Evolutionary conservation across 495 filamentous ascomycete genomes (phyloP), one percentile per base, ranked within the genome.

Genomic region (Bacidia rubella): DNA sequence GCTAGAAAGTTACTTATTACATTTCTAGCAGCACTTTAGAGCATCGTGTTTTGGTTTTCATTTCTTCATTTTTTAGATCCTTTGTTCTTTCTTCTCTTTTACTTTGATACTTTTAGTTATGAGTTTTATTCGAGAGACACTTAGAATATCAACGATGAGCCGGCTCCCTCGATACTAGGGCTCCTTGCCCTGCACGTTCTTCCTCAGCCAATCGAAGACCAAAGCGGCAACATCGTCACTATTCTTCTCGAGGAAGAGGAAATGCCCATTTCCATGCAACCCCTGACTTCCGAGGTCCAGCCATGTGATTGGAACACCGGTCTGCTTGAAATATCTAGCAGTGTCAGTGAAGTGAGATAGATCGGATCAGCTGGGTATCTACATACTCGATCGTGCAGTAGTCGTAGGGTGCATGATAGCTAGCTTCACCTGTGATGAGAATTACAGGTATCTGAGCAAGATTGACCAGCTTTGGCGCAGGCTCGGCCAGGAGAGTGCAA

Each of bases 221-320:
- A 64, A 49, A 9, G 48, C 59, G 1, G 74, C 75, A 49, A 78
- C 68, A 3, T 65, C 57, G 46, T 73, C 63, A 56, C 70, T 81
- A 49, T 81, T 82, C 67, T 70, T 76, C 66, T 82, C 78, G 56
- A 81, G 62, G 54, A 79, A 78, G 48, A 74, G 65, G 60, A 81
- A 68, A 61, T 81, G 77, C 10, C 72, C 78, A 59, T 82, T 81
- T 1, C 80, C 78, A 27, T 66, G 55, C 23, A 80, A 72, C 0
- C 71, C 70, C 7, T 56, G 46, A 56, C 75, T 62, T 0, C 56
- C 62, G 49, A 81, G 65, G 46, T 74, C 60, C 46, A 75, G 32
- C 51, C 70, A 67, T 48, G 74, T 61, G 4, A 70, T 66, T 2
- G 59, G 24, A 1, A 77, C 70, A 1, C 78, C 78, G 1, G 74